Evolutionary conservation across 2,329 filamentous ascomycete species (phyloP).

Genomic region (Pseudohalonectria lignicola): DNA sequence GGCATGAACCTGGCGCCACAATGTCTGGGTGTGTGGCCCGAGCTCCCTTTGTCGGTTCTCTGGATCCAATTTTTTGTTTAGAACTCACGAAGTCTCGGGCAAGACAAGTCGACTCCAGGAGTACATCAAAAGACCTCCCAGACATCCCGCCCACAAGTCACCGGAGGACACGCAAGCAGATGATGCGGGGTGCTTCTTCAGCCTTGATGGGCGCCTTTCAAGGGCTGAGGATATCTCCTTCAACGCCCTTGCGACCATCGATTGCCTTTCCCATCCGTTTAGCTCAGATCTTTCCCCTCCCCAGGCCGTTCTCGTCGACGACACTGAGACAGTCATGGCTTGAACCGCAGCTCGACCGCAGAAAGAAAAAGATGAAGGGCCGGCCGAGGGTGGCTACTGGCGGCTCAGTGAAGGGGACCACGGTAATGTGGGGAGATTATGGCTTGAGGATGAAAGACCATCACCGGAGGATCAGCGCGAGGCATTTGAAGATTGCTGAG

Average conservation of each 20-base stretch:
- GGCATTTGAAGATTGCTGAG: constrained; percentile 80
- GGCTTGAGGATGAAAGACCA: constrained; percentile 90
- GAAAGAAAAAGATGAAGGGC: constrained; percentile 86
- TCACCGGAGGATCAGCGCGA: constrained; percentile 78
- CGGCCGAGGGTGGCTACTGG: constrained; percentile 80
- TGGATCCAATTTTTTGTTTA: no score
- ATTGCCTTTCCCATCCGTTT: constrained; percentile 10
- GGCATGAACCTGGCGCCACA: constrained; percentile 6
- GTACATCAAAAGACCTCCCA: no score
- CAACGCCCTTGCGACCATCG: constrained; percentile 25
- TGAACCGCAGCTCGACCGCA: constrained; percentile 62
- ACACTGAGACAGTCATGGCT: constrained; percentile 62
- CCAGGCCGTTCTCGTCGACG: constrained; percentile 65
- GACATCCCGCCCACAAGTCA: no score
- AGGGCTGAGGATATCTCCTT: constrained; percentile 32
- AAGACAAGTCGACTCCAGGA: no score
- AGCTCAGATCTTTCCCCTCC: no score
- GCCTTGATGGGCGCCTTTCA: constrained; percentile 39
- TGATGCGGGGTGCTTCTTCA: constrained; percentile 30
- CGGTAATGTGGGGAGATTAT: constrained; percentile 92
- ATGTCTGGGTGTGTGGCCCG: not conserved
- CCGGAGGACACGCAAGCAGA: no score
- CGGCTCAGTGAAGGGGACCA: constrained; percentile 84
- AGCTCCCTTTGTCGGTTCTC: no score
- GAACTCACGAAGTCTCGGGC: no score